Base-by-base conservation (phyloP, 2,329 filamentous ascomycete genomes). In the Fusarium cyanostomum region DNA sequence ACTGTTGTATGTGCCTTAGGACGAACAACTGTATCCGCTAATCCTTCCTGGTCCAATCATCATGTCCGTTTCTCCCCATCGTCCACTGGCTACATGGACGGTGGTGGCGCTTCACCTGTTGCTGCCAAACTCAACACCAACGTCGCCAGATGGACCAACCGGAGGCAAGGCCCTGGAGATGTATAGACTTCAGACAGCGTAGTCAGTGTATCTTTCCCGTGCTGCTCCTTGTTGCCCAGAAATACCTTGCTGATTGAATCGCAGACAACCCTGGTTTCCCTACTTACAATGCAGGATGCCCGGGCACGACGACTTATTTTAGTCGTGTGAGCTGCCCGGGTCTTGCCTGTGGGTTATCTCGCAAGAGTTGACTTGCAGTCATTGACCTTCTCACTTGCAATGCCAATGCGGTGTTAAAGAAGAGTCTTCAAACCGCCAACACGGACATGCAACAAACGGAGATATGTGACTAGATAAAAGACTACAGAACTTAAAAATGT, bases 401-500 rank as follows among this genome's bases (percentile, higher is more conserved):
- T 50, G 8, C 15, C 21, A 11, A 15, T 35, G 38, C 26, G 15
- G 35, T 4, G 13, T 26, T 37, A 21, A 21, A 15, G 15, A 35
- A 21, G 28, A 39, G 10, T 30, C 10, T n/a, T 57, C 12, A 13
- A 18, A 27, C 27, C 3, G n/a, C 15, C 26, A 9, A 5, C n/a
- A 16, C 8, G 15, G 21, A 8, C 12, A 16, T 26, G 43, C 16
- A 13, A 12, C 26, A 15, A 15, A 15, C 31, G 43, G 30, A 42
- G 38, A 55, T 38, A 28, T 12, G 38, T 48, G 37, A 34, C 38
- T 50, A 42, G 26, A 41, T 10, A 38, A 51, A 24, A 16, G 13
- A 35, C 18, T 33, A 46, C 27, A 24, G 46, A 66, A 65, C 59
- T 48, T 16, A 37, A 55, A 21, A 63, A 31, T n/a, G 31, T 26